Percentiles rank a stretch among this genome's conserved stretches.
These are phyloP conservation scores for Turritis glabra DNA, from an alignment of 345 rosid genomes.

Conservation along the genomic window DNA sequence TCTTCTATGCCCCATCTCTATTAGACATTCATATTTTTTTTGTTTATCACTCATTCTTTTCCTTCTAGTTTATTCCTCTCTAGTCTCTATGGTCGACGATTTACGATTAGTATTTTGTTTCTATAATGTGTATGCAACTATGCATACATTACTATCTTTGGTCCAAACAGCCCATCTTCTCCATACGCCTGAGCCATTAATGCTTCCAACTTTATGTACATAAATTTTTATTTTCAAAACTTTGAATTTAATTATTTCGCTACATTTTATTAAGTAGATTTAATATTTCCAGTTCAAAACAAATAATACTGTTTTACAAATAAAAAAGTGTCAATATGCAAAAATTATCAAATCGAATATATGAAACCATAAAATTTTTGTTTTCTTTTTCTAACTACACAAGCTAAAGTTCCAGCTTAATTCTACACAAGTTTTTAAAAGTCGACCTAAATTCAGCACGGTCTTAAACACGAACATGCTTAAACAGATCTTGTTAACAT, in stretches of 20 bases:
- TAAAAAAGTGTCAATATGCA: too few species aligned
- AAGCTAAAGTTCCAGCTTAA: too few species aligned
- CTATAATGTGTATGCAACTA: constrained; percentile 8
- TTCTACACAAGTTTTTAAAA: too few species aligned
- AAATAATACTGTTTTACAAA: too few species aligned
- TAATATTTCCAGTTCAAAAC: too few species aligned
- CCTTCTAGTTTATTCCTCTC: background rate
- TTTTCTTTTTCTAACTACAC: too few species aligned
- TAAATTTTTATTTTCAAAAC: background rate
- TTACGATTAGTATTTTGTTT: background rate
- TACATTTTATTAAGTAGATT: background rate
- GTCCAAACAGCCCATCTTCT: constrained; percentile 32
- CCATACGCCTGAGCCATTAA: constrained; percentile 24
- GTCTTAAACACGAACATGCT: too few species aligned
- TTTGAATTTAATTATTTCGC: background rate
- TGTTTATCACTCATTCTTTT: background rate
- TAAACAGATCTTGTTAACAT: too few species aligned
- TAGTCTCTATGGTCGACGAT: background rate
- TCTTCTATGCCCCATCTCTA: constrained; percentile 37
- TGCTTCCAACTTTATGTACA: constrained; percentile 13
- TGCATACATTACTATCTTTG: constrained; percentile 25
- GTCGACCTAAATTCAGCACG: too few species aligned
- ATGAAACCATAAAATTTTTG: too few species aligned
- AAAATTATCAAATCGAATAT: too few species aligned
- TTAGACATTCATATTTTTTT: constrained; percentile 8